Evolutionary conservation across 163 green algal genomes (phyloP).

Genomic region (Chlorella variabilis): DNA sequence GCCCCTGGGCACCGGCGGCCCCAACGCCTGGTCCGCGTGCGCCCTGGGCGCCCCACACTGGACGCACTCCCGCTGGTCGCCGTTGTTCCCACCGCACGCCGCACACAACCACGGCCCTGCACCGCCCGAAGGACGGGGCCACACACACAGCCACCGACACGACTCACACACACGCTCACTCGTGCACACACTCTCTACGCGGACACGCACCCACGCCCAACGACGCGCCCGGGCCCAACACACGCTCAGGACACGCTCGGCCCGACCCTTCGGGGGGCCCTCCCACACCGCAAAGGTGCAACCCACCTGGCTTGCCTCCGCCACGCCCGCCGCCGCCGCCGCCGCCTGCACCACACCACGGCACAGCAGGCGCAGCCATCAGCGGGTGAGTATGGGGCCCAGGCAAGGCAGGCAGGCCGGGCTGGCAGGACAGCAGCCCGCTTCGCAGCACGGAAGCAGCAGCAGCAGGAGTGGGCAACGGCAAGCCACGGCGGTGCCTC

Average conservation of each 20-base stretch:
- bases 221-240: background rate
- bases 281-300: background rate
- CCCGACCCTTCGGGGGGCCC: too few relatives aligned
- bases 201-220: background rate
- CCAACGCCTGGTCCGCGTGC: background rate
- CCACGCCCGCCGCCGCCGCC: constrained; percentile 10
- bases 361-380: background rate
- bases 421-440: too few relatives aligned
- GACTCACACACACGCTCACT: constrained; percentile 13
- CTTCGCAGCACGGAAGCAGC: background rate
- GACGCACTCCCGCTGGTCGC: background rate
- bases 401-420: too few relatives aligned
- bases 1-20: background rate
- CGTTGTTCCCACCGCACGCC: background rate
- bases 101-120: constrained; percentile 19
- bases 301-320: constrained; percentile 26
- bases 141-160: constrained; percentile 9
- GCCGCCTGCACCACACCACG: background rate
- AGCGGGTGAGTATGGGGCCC: too few relatives aligned
- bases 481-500: too few relatives aligned
- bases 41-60: constrained; percentile 5
- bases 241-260: background rate
- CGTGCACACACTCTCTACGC: background rate
- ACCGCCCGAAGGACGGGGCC: background rate
- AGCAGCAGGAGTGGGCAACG: background rate